Evolutionary conservation across 192 early-diverging fungal genomes (phyloP).

Genomic region (Podila clonocystis): DNA sequence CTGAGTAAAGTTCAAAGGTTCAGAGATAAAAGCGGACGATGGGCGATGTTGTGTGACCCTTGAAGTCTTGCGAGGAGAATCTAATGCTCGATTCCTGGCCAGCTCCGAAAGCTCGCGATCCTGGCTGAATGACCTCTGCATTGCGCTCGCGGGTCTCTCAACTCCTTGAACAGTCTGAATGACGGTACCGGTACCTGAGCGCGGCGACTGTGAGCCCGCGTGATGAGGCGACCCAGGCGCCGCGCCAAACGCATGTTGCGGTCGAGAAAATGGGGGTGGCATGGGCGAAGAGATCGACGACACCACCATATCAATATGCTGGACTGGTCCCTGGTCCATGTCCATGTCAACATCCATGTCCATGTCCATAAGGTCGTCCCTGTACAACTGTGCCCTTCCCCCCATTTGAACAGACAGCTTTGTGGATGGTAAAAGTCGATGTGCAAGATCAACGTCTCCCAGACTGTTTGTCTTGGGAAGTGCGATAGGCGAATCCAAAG

Average conservation of each 20-base stretch:
- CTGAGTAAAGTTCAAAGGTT: too few relatives aligned
- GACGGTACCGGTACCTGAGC: not conserved
- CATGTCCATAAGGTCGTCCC: constrained; percentile 6
- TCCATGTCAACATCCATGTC: constrained; percentile 31
- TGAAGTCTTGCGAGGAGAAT: constrained; percentile 24
- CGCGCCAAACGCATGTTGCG: not conserved
- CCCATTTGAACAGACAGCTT: not conserved
- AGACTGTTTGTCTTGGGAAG: too few relatives aligned
- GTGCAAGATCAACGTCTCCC: not conserved
- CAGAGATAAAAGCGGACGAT: not conserved
- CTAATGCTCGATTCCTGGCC: constrained; percentile 4
- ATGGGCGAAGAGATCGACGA: constrained; percentile 6
- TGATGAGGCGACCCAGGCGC: not conserved
- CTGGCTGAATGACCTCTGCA: constrained; percentile 34
- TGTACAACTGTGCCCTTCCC: not conserved
- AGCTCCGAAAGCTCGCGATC: constrained; percentile 28
- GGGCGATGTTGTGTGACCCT: constrained; percentile 4
- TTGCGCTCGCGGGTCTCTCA: constrained; percentile 37
- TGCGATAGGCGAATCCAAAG: too few relatives aligned
- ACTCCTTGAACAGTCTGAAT: constrained; percentile 35
- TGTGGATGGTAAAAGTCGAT: constrained; percentile 2
- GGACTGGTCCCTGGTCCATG: constrained; percentile 14
- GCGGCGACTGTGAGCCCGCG: not conserved
- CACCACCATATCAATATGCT: constrained; percentile 30
- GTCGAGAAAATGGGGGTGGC: not conserved